Conservation (phyloP, 1,139 yeast species). For the Arxiozyma bovina region DNA sequence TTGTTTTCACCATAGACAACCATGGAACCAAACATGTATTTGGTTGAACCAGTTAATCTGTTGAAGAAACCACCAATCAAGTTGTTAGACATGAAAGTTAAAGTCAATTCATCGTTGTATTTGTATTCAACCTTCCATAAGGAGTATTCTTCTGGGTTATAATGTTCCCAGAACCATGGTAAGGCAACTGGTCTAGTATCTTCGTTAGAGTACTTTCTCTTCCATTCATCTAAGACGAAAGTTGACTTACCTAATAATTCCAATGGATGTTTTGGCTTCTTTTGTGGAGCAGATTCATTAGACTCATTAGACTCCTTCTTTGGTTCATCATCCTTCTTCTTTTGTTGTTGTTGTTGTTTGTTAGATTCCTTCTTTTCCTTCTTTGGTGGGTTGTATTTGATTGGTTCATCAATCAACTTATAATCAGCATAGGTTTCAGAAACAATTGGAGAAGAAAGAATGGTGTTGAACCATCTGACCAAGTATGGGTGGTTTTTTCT, state of each 20-base stretch:
- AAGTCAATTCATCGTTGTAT: slow-evolving; percentile 95
- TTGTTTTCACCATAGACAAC: slow-evolving; percentile 98
- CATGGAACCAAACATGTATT: slow-evolving; percentile 87
- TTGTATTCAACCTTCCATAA: slow-evolving; percentile 92
- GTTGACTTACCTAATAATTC: slow-evolving; percentile 68
- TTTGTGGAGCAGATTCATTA: slow-evolving; percentile 34
- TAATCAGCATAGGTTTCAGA: slow-evolving; percentile 37
- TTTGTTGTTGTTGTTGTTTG: slow-evolving; percentile 9
- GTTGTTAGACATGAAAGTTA: slow-evolving; percentile 98
- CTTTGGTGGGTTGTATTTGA: slow-evolving; percentile 60
- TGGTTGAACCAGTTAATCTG: slow-evolving; percentile 86
- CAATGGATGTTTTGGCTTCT: slow-evolving; percentile 87
- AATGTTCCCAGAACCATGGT: slow-evolving; percentile 98
- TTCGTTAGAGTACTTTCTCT: slow-evolving; percentile 93
- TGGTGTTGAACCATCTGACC: slow-evolving; percentile 75
- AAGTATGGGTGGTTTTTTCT: slow-evolving; percentile 56
- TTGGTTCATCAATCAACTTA: slow-evolving; percentile 53
- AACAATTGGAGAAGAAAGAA: slow-evolving; percentile 49
- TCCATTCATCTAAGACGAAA: slow-evolving; percentile 84
- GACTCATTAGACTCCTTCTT: slow-evolving; percentile 2
- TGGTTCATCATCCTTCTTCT: slow-evolving; percentile 13
- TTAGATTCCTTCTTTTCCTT: slow-evolving; percentile 46
- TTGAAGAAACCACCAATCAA: slow-evolving; percentile 96
- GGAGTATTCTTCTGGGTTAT: slow-evolving; percentile 89
- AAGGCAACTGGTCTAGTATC: slow-evolving; percentile 91